These are phyloP conservation scores for Fusarium tupiense DNA, from an alignment of 2,329 filamentous ascomycete genomes.

Conservation along the genomic window DNA sequence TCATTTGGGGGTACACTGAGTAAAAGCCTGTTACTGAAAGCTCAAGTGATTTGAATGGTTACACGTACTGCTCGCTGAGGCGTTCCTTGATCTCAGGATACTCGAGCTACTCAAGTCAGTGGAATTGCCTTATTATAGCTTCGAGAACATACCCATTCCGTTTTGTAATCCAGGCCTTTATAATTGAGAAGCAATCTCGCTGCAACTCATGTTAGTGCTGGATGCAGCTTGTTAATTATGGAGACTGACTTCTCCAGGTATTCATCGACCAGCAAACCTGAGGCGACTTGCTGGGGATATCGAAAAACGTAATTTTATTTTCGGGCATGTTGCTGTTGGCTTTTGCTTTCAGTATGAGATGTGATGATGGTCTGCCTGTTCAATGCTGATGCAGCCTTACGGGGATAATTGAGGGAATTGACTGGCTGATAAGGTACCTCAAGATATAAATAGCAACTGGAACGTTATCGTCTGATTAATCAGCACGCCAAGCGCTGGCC, in stretches of 20 bases:
- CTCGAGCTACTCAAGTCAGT: constrained; percentile 10
- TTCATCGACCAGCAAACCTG: constrained; percentile 36
- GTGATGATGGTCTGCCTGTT: fast-evolving
- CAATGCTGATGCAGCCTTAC: neutral
- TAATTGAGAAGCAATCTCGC: constrained; percentile 32
- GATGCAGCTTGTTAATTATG: fast-evolving
- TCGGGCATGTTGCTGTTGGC: neutral
- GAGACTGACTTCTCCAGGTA: constrained; percentile 27
- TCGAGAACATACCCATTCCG: constrained; percentile 20
- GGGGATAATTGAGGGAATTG: neutral
- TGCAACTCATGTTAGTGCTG: neutral
- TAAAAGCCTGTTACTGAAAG: neutral
- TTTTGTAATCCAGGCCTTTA: constrained; percentile 23
- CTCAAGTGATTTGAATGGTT: fast-evolving
- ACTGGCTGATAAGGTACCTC: fast-evolving
- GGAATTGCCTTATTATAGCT: fast-evolving
- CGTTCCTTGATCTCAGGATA: constrained; percentile 26
- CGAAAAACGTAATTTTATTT: constrained; percentile 7
- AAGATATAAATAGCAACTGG: neutral
- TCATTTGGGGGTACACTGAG: constrained; percentile 17
- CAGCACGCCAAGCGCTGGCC: neutral
- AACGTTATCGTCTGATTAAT: neutral
- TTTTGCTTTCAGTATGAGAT: fast-evolving
- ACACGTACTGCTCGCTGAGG: constrained; percentile 7
- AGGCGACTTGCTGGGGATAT: constrained; percentile 26